Base-by-base conservation (phyloP, 2,329 filamentous ascomycete species). In the Ophiosphaerella narmari region DNA sequence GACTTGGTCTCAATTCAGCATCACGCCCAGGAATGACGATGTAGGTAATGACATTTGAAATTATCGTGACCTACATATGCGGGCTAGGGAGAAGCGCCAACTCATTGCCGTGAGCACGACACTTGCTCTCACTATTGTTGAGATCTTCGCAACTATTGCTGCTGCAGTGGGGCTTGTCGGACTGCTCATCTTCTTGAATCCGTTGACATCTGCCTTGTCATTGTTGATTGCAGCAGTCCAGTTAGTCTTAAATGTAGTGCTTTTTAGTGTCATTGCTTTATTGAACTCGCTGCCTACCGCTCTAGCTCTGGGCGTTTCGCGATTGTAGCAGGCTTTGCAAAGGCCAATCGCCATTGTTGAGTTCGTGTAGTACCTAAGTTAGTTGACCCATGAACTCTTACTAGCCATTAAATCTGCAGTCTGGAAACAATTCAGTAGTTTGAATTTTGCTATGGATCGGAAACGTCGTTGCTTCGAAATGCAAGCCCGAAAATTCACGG, bases 131-230 rank as follows among this genome's bases (percentile, higher is more conserved):
- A 62, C 60, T 38, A 58, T 62, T 11, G 45, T 62, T 1, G 60
- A 63, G 41, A 55, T 62, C 8, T 58, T 63, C 12, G 60, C 60
- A 7, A 63, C 58, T 1, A 16, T 63, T 33, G 44, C 50, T 18
- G 58, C 42, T 16, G 58, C 60, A 1, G 41, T 60, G 29, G 52
- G 58, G 54, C 45, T 58, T 8, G 58, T 54, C 9, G 56, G 49
- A 4, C 18, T 62, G 5, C 23, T 62, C 9, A 29, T 63, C 5
- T 58, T 48, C 29, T 16, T 58, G 24, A 58, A 60, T 29, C 56
- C 56, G 2, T 37, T 62, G 46, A 59, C 56, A 9, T 42, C 43
- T 24, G 50, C 55, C 14, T 31, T 60, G 45, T 42, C 51, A 13
- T 31, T 54, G 16, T 42, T 63, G 21, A 60, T 63, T 21, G 34